Evolutionary conservation across 2,329 filamentous ascomycete species (phyloP), one percentile per base, ranked within the genome.

Genomic region (Hypocrella siamensis): DNA sequence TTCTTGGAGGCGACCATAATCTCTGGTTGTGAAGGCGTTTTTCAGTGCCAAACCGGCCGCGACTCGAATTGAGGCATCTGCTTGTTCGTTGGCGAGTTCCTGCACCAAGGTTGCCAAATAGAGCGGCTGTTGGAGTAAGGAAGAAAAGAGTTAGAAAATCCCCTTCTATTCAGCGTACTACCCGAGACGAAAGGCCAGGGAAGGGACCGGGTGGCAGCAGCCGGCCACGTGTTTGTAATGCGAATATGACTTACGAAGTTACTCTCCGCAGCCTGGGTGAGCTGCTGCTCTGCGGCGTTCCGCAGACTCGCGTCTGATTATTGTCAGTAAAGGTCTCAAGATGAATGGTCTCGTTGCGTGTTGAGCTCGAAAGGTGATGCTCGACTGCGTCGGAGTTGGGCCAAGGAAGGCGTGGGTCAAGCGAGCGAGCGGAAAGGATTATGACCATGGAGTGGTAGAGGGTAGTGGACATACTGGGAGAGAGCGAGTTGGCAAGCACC

Each of bases 1-100:
- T 54, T 92, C 81, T 52, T 82, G 79, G 60, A 93, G 76, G 52
- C 85, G 79, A 49, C 75, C 65, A 50, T 78, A 78, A 59, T 98
- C 90, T 67, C 90, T 80, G 50, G 86, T 82, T 51, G 83, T 84
- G 65, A 98, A 96, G 49, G 90, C 81, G 69, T 98, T 98, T 65
- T 98, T 98, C 51, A 98, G 68, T 46, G 90, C 88, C 47, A 98
- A 74, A 74, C 86, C 90, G 47, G 90, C 90, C 45, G 90, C 88
- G 46, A 83, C 80, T 68, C 90, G 80, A 53, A 94, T 90, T 52
- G 83, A 73, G 42, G 80, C 71, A 52, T 81, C 69, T 43, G 80
- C 77, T 45, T 73, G 70, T 52, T 96, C 88, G 60, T 94, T 93
- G 53, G 86, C 85, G 50, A 98, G 75, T 60, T 93, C 84, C 61